These are phyloP conservation scores for Penium margaritaceum DNA, from an alignment of 139 green algal genomes.

Conservation along the genomic window DNA sequence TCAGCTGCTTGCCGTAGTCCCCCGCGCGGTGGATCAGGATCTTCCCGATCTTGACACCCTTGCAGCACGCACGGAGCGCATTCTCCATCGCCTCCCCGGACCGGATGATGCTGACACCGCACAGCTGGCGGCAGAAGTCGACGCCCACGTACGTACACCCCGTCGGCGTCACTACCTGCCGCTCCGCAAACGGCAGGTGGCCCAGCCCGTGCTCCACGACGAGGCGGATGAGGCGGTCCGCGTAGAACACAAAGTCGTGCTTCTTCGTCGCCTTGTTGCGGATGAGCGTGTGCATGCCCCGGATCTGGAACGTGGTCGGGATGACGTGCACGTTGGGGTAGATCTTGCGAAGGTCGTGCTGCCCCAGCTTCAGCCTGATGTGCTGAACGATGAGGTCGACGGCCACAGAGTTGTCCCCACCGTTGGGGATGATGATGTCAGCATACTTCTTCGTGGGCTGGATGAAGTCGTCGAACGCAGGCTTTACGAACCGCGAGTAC, in stretches of 20 bases:
- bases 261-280: slow-evolving; percentile 68
- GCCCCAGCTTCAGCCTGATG: slow-evolving; percentile 84
- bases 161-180: slow-evolving; percentile 79
- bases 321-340: slow-evolving; percentile 84
- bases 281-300: slow-evolving; percentile 96
- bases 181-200: slow-evolving; percentile 85
- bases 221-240: slow-evolving; percentile 74
- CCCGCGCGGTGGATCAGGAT: slow-evolving; percentile 76
- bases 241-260: slow-evolving; percentile 92
- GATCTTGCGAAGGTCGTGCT: slow-evolving; percentile 82
- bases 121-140: slow-evolving; percentile 84
- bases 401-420: slow-evolving; percentile 60
- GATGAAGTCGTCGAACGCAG: slow-evolving; percentile 83
- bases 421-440: slow-evolving; percentile 91
- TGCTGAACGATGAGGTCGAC: slow-evolving; percentile 98
- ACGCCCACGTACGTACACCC: slow-evolving; percentile 76
- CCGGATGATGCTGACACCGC: slow-evolving; percentile 86
- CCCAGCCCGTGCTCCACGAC: slow-evolving; percentile 59
- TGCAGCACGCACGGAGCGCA: slow-evolving; percentile 89
- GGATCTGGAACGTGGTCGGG: slow-evolving; percentile 83
- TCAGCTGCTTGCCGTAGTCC: slow-evolving; percentile 43
- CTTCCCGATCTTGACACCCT: slow-evolving; percentile 97
- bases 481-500: slow-evolving; percentile 64
- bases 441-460: slow-evolving; percentile 68
- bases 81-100: slow-evolving; percentile 93